Evolutionary conservation across 768 basidiomycete genomes (phyloP).

Genomic region (Gyrodon lividus): DNA sequence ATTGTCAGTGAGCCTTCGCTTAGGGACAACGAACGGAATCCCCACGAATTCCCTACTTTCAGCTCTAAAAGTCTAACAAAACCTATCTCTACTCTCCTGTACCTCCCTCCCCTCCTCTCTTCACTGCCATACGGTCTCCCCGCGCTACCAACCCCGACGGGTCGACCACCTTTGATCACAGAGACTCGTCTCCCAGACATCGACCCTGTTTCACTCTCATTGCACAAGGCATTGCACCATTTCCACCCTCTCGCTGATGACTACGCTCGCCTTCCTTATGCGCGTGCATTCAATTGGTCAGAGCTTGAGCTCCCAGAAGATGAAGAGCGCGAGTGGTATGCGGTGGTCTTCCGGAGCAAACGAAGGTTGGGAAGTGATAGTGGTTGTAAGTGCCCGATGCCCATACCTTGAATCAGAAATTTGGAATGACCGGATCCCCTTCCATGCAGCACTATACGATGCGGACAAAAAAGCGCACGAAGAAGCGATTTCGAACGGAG

Average conservation of each 20-base stretch:
- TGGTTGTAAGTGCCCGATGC: conserved; percentile 44
- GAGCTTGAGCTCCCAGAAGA: conserved; percentile 64
- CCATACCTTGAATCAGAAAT: background rate
- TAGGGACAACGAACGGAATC: conserved; percentile 36
- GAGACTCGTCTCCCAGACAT: conserved; percentile 80
- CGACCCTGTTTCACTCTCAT: conserved; percentile 76
- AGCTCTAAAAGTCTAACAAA: conserved; percentile 34
- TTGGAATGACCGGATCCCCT: background rate
- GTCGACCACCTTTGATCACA: conserved; percentile 53
- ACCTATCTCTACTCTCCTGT: conserved; percentile 57
- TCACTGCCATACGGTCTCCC: conserved; percentile 55
- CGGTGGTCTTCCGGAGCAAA: conserved; percentile 84
- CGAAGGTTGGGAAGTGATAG: conserved; percentile 71
- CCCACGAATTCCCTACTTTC: conserved; percentile 58
- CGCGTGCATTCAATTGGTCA: conserved; percentile 86
- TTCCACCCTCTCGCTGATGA: conserved; percentile 60
- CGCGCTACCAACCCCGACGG: conserved; percentile 21
- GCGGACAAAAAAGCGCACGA: conserved; percentile 89
- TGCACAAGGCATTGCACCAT: conserved; percentile 82
- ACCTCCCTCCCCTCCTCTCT: conserved; percentile 83
- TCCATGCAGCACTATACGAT: conserved; percentile 68
- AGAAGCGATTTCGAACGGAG: conserved; percentile 86
- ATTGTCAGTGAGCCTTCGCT: background rate
- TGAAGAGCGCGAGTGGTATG: conserved; percentile 87
- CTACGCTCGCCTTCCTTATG: conserved; percentile 68